Conservation (phyloP, 1,139 yeast genomes). For the Protomyces gravidus region DNA sequence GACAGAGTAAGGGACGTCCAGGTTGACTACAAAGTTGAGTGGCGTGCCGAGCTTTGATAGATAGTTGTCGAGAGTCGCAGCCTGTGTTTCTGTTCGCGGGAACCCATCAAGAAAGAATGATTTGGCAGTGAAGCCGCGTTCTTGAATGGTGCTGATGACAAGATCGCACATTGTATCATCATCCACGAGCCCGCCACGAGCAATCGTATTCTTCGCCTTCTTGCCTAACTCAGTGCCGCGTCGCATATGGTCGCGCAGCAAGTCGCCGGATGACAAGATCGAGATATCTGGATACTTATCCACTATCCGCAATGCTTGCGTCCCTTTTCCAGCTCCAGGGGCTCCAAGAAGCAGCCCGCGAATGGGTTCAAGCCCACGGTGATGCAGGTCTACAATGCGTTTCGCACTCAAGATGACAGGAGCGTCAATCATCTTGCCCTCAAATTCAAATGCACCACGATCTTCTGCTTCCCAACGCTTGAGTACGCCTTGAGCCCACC, state of each 20-base stretch:
- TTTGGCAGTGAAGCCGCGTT: constrained; percentile 8
- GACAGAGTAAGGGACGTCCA: constrained; percentile 89
- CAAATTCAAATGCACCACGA: constrained; percentile 21
- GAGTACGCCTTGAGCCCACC: constrained; percentile 13
- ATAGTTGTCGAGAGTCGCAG: constrained; percentile 92
- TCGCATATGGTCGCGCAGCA: constrained; percentile 95
- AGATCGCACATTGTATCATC: constrained; percentile 98
- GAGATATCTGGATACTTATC: constrained; percentile 49
- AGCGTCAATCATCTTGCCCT: constrained; percentile 27
- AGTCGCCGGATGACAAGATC: constrained; percentile 79
- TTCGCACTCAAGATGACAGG: constrained; percentile 14
- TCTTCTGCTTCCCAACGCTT: not conserved
- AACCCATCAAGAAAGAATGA: constrained; percentile 90
- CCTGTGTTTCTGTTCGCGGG: constrained; percentile 99
- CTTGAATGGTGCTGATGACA: constrained; percentile 53
- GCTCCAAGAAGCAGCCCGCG: constrained; percentile 75
- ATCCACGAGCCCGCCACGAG: constrained; percentile 90
- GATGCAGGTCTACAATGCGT: not conserved
- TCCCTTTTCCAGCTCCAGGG: constrained; percentile 93
- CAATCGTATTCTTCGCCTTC: constrained; percentile 98
- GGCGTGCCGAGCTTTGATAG: constrained; percentile 68
- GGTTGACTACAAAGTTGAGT: constrained; percentile 88
- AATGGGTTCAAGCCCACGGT: constrained; percentile 10
- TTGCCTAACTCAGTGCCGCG: constrained; percentile 85
- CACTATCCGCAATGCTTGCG: constrained; percentile 64